Base-by-base conservation (phyloP, 2,329 filamentous ascomycete genomes). In the Phoma sp. region DNA sequence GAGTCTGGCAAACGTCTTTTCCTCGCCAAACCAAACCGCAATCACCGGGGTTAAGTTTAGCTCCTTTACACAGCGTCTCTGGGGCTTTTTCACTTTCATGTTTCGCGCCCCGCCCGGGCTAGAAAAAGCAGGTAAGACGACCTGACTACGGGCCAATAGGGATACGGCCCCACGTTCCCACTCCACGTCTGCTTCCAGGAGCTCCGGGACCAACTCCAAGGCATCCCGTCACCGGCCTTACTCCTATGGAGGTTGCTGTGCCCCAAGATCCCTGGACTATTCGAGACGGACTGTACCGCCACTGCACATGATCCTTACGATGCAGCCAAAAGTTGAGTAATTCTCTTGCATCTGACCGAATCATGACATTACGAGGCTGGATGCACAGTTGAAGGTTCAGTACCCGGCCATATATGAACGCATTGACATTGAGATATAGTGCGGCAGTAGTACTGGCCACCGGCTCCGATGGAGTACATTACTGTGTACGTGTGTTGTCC, bases 121-220 rank as follows among this genome's bases (percentile, higher is more conserved):
- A 41, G 55, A 62, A 60, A 44, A 61, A 66, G 65, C 60, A 68
- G 65, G 64, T 67, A 58, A 62, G 60, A 67, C 64, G 60, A 61
- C 46, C 32, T 50, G 36, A 49, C 43, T 22, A 33, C 38, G 44
- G 32, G 27, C 42, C 50, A 52, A 38, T 45, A 36, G 13, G 18
- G 18, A 27, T 40, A 36, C 35, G 43, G 45, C 45, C 47, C 42
- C 53, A 55, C 35, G 43, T 37, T 47, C 52, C 41, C 39, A 43
- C 47, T 56, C 42, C 32, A 51, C 32, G 33, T 51, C 53, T 35
- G 42, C 47, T 35, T 51, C 44, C 35, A 56, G 47, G 27, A 52
- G 36, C 49, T 53, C 46, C 46, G 35, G 41, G 47, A 58, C 66
- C 62, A 58, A 61, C 47, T 60, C 59, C 65, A 65, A 66, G 63